Evolutionary conservation across 2,329 filamentous ascomycete genomes (phyloP).

Genomic region (Cephalotrichum gorgonifer): DNA sequence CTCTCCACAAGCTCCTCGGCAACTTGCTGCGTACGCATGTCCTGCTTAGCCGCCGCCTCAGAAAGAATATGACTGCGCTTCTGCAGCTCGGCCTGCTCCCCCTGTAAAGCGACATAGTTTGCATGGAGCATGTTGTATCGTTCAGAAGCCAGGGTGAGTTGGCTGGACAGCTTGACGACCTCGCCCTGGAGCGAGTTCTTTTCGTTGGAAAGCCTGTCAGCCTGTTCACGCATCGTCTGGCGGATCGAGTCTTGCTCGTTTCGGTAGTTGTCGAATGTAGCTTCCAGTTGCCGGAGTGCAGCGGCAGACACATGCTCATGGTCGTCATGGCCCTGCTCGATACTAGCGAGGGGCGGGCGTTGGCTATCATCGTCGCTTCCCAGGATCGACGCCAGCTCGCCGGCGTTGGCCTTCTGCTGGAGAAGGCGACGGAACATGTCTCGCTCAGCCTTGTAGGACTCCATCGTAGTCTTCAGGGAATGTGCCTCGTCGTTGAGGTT

Average conservation of each 20-base stretch:
- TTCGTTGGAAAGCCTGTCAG: slow-evolving; percentile 70
- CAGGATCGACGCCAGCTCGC: slow-evolving; percentile 58
- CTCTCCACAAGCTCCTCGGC: slow-evolving; percentile 88
- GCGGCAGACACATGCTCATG: slow-evolving; percentile 52
- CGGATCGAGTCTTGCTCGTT: slow-evolving; percentile 77
- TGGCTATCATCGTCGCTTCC: slow-evolving; percentile 51
- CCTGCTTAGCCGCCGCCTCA: slow-evolving; percentile 80
- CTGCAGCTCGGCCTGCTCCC: slow-evolving; percentile 76
- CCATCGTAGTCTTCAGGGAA: slow-evolving; percentile 70
- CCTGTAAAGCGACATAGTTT: slow-evolving; percentile 75
- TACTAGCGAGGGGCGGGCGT: slow-evolving; percentile 45
- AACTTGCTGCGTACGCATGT: slow-evolving; percentile 80
- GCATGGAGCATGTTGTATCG: slow-evolving; percentile 82
- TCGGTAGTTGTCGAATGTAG: slow-evolving; percentile 81
- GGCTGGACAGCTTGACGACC: slow-evolving; percentile 67
- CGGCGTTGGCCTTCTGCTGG: slow-evolving; percentile 54
- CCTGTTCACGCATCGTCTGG: slow-evolving; percentile 72
- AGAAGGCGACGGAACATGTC: slow-evolving; percentile 97
- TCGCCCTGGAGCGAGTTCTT: slow-evolving; percentile 77
- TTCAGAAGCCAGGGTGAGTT: slow-evolving; percentile 71
- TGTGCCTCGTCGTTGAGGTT: slow-evolving; percentile 75
- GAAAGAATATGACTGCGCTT: slow-evolving; percentile 68
- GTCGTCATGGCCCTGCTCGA: slow-evolving; percentile 44
- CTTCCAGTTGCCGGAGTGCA: slow-evolving; percentile 76
- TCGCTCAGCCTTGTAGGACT: slow-evolving; percentile 89